Percentiles rank a stretch among this genome's conserved stretches.
Conservation (phyloP, 164 flowering plant genomes). For the Tetracentron sinense region DNA sequence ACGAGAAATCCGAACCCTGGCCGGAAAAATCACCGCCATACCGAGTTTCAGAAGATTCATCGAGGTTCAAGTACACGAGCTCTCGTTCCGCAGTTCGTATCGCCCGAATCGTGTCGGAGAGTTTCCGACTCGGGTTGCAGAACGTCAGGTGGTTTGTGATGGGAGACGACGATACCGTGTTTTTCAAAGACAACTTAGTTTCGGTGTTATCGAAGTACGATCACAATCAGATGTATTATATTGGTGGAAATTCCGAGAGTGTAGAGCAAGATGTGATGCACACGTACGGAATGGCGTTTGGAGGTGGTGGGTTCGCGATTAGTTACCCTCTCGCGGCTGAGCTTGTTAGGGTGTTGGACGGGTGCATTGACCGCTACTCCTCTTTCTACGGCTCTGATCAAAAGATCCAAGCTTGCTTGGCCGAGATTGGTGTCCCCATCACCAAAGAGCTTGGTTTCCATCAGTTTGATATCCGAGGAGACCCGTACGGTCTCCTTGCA, state of each 20-base stretch:
- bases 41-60: slow-evolving; percentile 45
- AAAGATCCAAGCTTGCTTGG: slow-evolving; percentile 52
- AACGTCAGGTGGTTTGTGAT: slow-evolving; percentile 85
- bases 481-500: slow-evolving; percentile 56
- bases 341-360: slow-evolving; percentile 45
- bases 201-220: slow-evolving; percentile 56
- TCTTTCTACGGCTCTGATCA: slow-evolving; percentile 77
- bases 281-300: slow-evolving; percentile 72
- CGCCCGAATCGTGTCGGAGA: slow-evolving; percentile 60
- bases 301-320: slow-evolving; percentile 90
- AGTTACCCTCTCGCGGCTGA: slow-evolving; percentile 58
- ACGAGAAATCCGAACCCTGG: slow-evolving; percentile 36
- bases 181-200: slow-evolving; percentile 63
- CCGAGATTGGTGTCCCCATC: slow-evolving; percentile 68
- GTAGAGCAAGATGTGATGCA: slow-evolving; percentile 71
- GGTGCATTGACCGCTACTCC: slow-evolving; percentile 53
- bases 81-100: slow-evolving; percentile 62
- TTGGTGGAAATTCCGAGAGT: slow-evolving; percentile 82
- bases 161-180: slow-evolving; percentile 97
- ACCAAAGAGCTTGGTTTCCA: slow-evolving; percentile 61
- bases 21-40: slow-evolving; percentile 36
- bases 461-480: slow-evolving; percentile 63
- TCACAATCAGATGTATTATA: slow-evolving; percentile 58
- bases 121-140: slow-evolving; percentile 39
- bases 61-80: slow-evolving; percentile 38